These are phyloP conservation scores for Raphanus hybrid DNA, from an alignment of 441 rosid genomes.

Conservation along the genomic window DNA sequence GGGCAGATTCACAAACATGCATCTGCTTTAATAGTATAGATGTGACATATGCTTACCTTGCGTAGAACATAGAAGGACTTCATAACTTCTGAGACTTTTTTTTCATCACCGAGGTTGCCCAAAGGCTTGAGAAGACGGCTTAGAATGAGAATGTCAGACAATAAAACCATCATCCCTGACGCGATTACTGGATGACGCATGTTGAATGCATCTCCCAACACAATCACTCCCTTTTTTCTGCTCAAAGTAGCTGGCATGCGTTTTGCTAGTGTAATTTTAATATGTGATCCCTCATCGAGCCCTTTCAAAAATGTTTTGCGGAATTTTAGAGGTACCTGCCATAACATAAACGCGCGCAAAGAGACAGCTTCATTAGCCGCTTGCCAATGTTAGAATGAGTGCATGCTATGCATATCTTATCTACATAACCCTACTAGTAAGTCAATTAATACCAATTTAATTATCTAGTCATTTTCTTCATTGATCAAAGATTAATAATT, in stretches of 20 bases:
- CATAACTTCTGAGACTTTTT: constrained; percentile 46
- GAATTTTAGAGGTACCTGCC: constrained; percentile 50
- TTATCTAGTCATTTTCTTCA: neutral
- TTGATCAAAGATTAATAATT: neutral
- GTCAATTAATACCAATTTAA: neutral
- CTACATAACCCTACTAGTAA: constrained; percentile 5
- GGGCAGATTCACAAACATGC: too few species aligned
- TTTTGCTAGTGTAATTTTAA: constrained; percentile 22
- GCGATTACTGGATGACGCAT: constrained; percentile 69
- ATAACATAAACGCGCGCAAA: neutral
- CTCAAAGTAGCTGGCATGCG: constrained; percentile 54
- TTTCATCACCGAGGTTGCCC: constrained; percentile 42
- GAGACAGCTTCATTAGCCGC: neutral
- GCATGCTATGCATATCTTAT: neutral
- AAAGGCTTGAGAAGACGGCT: constrained; percentile 54
- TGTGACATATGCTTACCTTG: constrained; percentile 48
- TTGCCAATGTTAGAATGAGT: constrained; percentile 4
- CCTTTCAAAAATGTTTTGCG: constrained; percentile 53
- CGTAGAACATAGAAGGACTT: constrained; percentile 58
- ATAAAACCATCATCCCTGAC: constrained; percentile 65
- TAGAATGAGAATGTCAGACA: constrained; percentile 62
- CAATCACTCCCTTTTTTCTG: constrained; percentile 56
- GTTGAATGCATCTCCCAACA: constrained; percentile 69
- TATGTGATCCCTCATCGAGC: constrained; percentile 50
- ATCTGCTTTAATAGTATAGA: too few species aligned